Evolutionary conservation across 306 rosid species (phyloP).

Genomic region (Hippophae tibetana): DNA sequence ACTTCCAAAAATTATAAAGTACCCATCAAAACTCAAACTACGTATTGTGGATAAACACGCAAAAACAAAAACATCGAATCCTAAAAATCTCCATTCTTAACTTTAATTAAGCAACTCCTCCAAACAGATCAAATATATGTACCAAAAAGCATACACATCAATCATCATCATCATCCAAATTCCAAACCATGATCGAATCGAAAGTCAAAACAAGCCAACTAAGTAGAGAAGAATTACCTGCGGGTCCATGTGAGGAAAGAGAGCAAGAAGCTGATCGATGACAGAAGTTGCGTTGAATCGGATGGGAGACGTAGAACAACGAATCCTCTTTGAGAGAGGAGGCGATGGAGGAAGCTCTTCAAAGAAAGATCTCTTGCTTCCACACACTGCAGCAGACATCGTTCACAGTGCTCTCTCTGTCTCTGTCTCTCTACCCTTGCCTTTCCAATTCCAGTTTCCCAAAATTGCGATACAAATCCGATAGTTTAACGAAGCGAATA

Average conservation of each 20-base stretch:
- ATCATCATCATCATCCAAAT: background rate
- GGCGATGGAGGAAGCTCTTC: constrained; percentile 95
- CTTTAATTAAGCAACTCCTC: background rate
- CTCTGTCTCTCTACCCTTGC: constrained; percentile 4
- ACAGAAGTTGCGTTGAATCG: constrained; percentile 44
- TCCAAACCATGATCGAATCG: background rate
- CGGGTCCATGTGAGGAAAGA: constrained; percentile 76
- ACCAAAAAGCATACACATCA: background rate
- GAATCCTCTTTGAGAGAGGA: constrained; percentile 73
- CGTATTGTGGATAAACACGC: background rate
- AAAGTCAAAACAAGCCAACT: too few species aligned
- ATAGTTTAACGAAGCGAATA: background rate
- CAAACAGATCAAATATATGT: background rate
- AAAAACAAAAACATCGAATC: background rate
- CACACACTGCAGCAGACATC: constrained; percentile 99
- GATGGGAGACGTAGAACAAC: constrained; percentile 77
- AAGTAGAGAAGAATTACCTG: constrained; percentile 19
- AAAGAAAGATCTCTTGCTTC: constrained; percentile 92
- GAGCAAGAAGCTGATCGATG: constrained; percentile 54
- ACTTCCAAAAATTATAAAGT: too few species aligned
- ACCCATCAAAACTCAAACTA: background rate
- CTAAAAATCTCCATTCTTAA: background rate
- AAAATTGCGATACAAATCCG: constrained; percentile 12
- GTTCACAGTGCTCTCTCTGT: constrained; percentile 22
- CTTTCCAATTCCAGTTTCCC: constrained; percentile 1